phyloP scores from a whole-genome alignment of 2,329 filamentous ascomycete species.

The Didymella pinodella region DNA sequence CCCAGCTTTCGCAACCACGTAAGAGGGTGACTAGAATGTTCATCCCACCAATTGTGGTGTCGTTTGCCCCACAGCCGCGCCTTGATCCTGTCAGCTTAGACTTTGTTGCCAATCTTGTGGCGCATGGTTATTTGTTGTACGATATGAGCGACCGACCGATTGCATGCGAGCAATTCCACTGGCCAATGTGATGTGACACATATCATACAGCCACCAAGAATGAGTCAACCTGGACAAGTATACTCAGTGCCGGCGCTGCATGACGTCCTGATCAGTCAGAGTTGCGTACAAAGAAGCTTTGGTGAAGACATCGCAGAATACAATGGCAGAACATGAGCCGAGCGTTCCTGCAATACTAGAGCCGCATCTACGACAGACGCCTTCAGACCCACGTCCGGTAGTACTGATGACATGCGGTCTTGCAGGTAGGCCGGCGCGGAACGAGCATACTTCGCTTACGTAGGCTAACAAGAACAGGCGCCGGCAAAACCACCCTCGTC shows the following conservation, averaged over 20 bases:
- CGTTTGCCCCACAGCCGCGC: constrained; percentile 8
- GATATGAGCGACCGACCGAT: neutral
- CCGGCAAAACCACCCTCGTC: constrained; percentile 24
- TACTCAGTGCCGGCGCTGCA: neutral
- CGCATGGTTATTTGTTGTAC: neutral
- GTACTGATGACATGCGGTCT: constrained; percentile 23
- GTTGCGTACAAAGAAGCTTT: neutral
- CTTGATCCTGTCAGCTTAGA: neutral
- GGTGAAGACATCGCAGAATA: neutral
- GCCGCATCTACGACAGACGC: constrained; percentile 7
- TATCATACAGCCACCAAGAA: neutral
- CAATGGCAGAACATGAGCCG: neutral
- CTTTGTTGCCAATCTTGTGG: neutral
- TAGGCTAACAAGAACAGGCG: constrained; percentile 1
- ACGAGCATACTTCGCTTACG: too few relatives aligned
- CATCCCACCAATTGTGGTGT: constrained; percentile 1
- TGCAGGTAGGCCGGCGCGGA: constrained; percentile 9
- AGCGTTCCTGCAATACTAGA: neutral
- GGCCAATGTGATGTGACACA: neutral
- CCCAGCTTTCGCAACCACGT: too few relatives aligned
- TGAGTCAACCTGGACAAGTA: neutral
- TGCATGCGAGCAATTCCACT: neutral
- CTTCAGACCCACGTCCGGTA: constrained; percentile 7
- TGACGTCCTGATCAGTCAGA: neutral
- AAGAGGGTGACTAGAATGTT: too few relatives aligned